Conservation (phyloP, 805 yeast genomes). For the Monosporozyma aquatica region DNA sequence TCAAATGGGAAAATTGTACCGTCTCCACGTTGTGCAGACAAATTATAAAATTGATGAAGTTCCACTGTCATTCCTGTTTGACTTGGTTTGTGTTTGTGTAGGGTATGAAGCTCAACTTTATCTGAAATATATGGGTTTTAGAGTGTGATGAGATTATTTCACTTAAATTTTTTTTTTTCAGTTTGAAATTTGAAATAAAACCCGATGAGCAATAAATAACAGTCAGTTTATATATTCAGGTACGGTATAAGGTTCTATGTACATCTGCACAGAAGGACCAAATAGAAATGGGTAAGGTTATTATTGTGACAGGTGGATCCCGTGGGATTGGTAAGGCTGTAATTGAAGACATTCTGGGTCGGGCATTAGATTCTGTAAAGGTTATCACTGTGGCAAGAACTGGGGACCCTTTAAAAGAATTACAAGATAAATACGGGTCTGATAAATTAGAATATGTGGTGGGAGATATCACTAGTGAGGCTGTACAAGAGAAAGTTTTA, state of each 20-base stretch:
- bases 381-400: conserved; percentile 62
- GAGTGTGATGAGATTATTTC: no score
- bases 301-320: conserved; percentile 56
- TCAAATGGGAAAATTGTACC: conserved; percentile 52
- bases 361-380: conserved; percentile 42
- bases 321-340: conserved; percentile 77
- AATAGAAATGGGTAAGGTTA: conserved; percentile 22
- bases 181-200: no score
- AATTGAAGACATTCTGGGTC: conserved; percentile 40
- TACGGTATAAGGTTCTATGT: no score
- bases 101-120: no score
- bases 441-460: conserved; percentile 40
- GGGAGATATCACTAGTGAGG: conserved; percentile 51
- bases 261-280: no score
- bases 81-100: no score
- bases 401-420: conserved; percentile 35
- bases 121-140: no score
- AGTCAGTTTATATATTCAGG: not conserved
- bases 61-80: not conserved
- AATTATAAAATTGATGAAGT: conserved; percentile 29
- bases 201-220: not conserved
- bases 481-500: conserved; percentile 30
- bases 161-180: no score
- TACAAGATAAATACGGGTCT: conserved; percentile 38
- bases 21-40: conserved; percentile 10